Evolutionary conservation across 2,329 filamentous ascomycete genomes (phyloP), one percentile per base, ranked within the genome.

Genomic region (Claviceps digitariae): DNA sequence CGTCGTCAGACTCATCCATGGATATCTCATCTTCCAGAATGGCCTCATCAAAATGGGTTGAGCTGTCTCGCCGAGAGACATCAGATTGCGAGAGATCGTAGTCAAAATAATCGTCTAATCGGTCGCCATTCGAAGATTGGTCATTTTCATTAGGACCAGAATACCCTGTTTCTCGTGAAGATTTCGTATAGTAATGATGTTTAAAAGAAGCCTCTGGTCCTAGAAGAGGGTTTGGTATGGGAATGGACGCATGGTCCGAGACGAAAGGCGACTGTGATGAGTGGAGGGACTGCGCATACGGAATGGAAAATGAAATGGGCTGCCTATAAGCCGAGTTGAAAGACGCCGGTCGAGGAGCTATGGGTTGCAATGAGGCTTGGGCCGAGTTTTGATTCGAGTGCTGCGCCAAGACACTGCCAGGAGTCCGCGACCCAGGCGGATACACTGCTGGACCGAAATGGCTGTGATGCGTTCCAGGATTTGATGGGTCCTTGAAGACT

Each of bases 401-500:
- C 17, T 45, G 43, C 27, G 27, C 48, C 49, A 64, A 57, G 38
- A 63, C 57, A 10, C 60, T 54, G 48, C 53, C 55, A 52, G 62
- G 59, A 52, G 63, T 61, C 9, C 61, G 57, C 67, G 60, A 71
- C 27, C 71, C 70, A 5, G 65, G 63, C 63, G 72, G 67, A 57
- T 74, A 78, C 34, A 71, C 63, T 20, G 60, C 55, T 50, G 62
- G 58, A 4, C 75, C 73, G 54, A 73, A 71, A 48, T 69, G 69
- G 60, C 73, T 72, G 60, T 78, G 71, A 75, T 58, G 38, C 21
- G 54, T 34, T 40, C 60, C 60, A 57, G 64, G 60, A 5, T 54
- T 52, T 29, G 50, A 47, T 17, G 83, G 83, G 50, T 87, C 78
- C 65, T 89, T 91, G 75, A 91, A 93, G 55, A 89, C 75, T 52